Evolutionary conservation across 1,284 basidiomycete genomes (phyloP).

Genomic region (Boletus semigastroideus): DNA sequence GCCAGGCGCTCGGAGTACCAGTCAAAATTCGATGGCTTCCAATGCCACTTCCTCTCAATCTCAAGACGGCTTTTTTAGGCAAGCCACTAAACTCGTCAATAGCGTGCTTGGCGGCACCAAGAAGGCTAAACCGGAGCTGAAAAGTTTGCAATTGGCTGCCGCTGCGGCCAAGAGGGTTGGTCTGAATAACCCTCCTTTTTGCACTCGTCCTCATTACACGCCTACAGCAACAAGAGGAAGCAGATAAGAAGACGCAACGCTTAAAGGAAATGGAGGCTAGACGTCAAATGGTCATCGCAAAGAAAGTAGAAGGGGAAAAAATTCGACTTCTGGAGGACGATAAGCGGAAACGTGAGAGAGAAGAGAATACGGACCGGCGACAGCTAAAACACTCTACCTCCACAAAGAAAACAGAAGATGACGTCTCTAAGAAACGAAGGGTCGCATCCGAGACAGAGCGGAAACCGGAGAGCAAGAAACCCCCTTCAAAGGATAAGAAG

Average conservation of each 20-base stretch:
- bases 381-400: constrained; percentile 40
- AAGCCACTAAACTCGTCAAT: constrained; percentile 64
- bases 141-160: constrained; percentile 78
- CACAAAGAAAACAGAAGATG: constrained; percentile 68
- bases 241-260: constrained; percentile 72
- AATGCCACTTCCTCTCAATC: constrained; percentile 53
- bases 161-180: constrained; percentile 82
- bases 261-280: constrained; percentile 80
- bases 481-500: constrained; percentile 46
- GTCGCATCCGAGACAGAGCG: constrained; percentile 53
- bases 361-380: constrained; percentile 70
- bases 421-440: constrained; percentile 69
- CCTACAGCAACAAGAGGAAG: constrained; percentile 79
- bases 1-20: constrained; percentile 38
- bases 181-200: not conserved
- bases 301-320: constrained; percentile 77
- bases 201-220: constrained; percentile 6
- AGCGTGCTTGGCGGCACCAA: constrained; percentile 62
- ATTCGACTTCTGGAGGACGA: constrained; percentile 61
- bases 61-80: constrained; percentile 60
- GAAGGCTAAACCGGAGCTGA: constrained; percentile 72
- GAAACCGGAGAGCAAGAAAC: constrained; percentile 59
- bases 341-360: constrained; percentile 69
- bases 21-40: constrained; percentile 53
- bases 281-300: constrained; percentile 66